Evolutionary conservation across 139 green algal species (phyloP).

Genomic region (Pleodorina starrii): DNA sequence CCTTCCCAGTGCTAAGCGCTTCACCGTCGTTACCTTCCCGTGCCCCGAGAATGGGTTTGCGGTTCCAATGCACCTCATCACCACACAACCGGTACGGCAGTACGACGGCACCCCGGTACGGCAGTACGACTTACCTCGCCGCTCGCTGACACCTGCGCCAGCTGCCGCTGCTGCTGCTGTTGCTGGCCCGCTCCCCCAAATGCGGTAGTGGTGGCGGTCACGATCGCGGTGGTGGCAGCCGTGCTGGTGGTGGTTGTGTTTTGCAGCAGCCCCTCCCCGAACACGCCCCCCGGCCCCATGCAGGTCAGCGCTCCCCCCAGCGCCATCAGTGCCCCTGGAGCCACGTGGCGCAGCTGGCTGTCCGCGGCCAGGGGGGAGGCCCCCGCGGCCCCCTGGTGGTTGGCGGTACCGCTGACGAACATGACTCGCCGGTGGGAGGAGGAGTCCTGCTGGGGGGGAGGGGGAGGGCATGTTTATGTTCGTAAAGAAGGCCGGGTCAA

Average conservation of each 20-base stretch:
- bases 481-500: too few relatives aligned
- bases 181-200: background rate
- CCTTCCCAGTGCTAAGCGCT: too few relatives aligned
- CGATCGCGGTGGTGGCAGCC: background rate
- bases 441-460: background rate
- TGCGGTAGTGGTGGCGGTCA: too few relatives aligned
- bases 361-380: background rate
- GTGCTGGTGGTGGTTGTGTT: background rate
- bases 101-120: too few relatives aligned
- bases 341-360: conserved; percentile 1
- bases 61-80: too few relatives aligned
- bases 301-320: conserved; percentile 21
- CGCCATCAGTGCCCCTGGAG: background rate
- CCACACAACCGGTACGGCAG: too few relatives aligned
- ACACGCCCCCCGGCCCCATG: conserved; percentile 24
- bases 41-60: too few relatives aligned
- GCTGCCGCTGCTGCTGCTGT: background rate
- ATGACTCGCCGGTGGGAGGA: conserved; percentile 9
- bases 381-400: too few relatives aligned
- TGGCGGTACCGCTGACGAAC: conserved; percentile 7
- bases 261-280: conserved; percentile 40
- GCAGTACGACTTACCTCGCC: too few relatives aligned
- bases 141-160: background rate
- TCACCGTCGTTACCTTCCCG: too few relatives aligned
- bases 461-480: too few relatives aligned